Percentiles rank a stretch among this genome's conserved stretches.
Conservation (phyloP, 2,329 filamentous ascomycete genomes). For the Pseudocercospora pini-densiflorae region DNA sequence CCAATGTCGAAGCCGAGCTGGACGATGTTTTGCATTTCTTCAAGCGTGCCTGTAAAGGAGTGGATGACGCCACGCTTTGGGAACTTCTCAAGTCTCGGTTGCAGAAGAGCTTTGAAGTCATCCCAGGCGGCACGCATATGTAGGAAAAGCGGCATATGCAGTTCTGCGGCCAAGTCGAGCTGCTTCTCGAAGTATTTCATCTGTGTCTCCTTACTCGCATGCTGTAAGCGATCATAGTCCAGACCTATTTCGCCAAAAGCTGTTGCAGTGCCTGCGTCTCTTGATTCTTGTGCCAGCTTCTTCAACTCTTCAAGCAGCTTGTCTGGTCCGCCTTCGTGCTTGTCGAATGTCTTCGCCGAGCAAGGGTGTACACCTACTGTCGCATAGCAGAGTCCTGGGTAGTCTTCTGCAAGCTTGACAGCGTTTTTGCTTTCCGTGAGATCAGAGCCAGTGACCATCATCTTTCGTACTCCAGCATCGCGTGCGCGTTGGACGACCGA, state of each 20-base stretch:
- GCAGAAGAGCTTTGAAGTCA: slow-evolving; percentile 79
- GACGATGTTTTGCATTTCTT: slow-evolving; percentile 82
- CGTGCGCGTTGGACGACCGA: slow-evolving; percentile 79
- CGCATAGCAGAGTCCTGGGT: slow-evolving; percentile 80
- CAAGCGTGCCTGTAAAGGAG: slow-evolving; percentile 86
- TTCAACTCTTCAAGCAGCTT: slow-evolving; percentile 63
- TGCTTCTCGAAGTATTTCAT: slow-evolving; percentile 84
- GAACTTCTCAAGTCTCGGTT: slow-evolving; percentile 57
- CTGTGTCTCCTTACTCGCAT: slow-evolving; percentile 78
- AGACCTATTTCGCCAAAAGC: slow-evolving; percentile 96
- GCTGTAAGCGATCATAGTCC: slow-evolving; percentile 90
- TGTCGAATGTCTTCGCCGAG: slow-evolving; percentile 77
- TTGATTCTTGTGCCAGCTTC: slow-evolving; percentile 65
- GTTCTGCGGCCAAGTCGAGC: slow-evolving; percentile 74
- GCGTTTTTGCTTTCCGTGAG: slow-evolving; percentile 77
- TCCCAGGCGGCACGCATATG: slow-evolving; percentile 86
- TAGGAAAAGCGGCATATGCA: slow-evolving; percentile 86
- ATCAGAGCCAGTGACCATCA: slow-evolving; percentile 93
- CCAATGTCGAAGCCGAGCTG: slow-evolving; percentile 85
- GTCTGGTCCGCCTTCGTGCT: slow-evolving; percentile 61
- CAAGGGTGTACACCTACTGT: slow-evolving; percentile 96
- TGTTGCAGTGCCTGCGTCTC: slow-evolving; percentile 63
- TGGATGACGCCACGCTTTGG: slow-evolving; percentile 81
- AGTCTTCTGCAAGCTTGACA: slow-evolving; percentile 71
- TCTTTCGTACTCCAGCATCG: slow-evolving; percentile 80